Conservation (phyloP, 257 asterid genomes). For the Solanum neorickii region DNA sequence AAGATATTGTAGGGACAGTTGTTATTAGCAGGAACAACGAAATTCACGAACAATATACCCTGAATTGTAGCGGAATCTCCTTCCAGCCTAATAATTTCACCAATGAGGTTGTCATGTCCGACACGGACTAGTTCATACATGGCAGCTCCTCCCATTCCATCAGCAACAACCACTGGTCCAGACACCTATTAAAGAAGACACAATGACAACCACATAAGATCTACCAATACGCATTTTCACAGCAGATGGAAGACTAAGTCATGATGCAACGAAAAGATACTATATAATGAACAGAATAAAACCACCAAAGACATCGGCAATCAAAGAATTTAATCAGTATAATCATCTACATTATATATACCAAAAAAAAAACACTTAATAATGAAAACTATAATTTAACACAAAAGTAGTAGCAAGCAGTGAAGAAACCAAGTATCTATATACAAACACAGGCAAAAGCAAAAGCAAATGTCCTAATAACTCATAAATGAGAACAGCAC, state of each 20-base stretch:
- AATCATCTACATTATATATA: neutral
- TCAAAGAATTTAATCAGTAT: neutral
- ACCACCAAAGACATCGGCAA: neutral
- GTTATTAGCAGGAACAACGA: neutral
- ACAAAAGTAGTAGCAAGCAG: neutral
- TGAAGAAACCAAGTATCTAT: neutral
- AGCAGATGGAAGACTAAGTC: neutral
- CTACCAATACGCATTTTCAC: neutral
- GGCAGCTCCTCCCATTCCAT: conserved; percentile 99
- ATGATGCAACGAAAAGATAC: neutral
- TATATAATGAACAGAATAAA: neutral
- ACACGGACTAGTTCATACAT: conserved; percentile 98
- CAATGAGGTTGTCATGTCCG: conserved; percentile 93
- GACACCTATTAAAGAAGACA: conserved; percentile 47
- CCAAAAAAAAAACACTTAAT: neutral
- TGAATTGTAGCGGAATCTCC: conserved; percentile 99
- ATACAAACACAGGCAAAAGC: neutral
- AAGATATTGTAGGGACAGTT: neutral
- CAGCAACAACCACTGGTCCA: conserved; percentile 98
- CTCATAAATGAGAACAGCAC: neutral
- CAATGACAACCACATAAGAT: neutral
- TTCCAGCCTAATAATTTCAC: conserved; percentile 93
- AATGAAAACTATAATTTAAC: neutral
- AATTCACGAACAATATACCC: conserved; percentile 29
- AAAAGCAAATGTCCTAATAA: neutral